A percentile compares a stretch with the other conserved stretches of the same genome.
Evolutionary conservation across 345 rosid genomes (phyloP).

Genomic region (Euphorbia pulcherrima): DNA sequence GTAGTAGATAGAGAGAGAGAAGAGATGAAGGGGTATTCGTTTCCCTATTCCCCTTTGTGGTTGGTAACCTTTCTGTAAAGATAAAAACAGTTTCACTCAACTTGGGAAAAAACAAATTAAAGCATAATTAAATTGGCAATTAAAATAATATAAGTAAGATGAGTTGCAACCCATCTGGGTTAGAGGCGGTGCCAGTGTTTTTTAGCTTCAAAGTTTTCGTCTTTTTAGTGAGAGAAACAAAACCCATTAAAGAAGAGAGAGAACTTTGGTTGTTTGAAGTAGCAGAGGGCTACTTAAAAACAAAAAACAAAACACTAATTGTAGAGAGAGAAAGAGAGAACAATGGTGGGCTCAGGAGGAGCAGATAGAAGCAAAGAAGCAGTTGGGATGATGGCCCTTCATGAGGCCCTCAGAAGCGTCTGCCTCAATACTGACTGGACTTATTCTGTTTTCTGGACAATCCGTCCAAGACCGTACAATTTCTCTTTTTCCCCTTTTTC

Average conservation of each 20-base stretch:
- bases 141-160: neutral
- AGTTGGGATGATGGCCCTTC: slow-evolving; percentile 99
- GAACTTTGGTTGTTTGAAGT: neutral
- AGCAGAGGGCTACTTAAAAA: neutral
- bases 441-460: slow-evolving; percentile 99
- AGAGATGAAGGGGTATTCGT: neutral
- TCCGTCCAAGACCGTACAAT: slow-evolving; percentile 96
- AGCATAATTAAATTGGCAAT: neutral
- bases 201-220: neutral
- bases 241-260: neutral
- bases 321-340: slow-evolving; percentile 26
- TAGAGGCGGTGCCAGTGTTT: neutral
- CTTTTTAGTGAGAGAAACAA: neutral
- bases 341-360: slow-evolving; percentile 98
- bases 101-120: neutral
- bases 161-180: neutral
- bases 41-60: too few relatives aligned
- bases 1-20: slow-evolving; percentile 17
- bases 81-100: neutral
- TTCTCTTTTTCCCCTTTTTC: slow-evolving; percentile 1
- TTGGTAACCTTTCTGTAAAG: slow-evolving; percentile 24
- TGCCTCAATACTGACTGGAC: slow-evolving; percentile 97
- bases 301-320: slow-evolving; percentile 2
- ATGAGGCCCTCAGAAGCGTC: slow-evolving; percentile 97
- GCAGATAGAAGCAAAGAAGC: slow-evolving; percentile 99